These are phyloP conservation scores for Hypoxylon trugodes DNA, from an alignment of 495 filamentous ascomycete species.

Conservation along the genomic window DNA sequence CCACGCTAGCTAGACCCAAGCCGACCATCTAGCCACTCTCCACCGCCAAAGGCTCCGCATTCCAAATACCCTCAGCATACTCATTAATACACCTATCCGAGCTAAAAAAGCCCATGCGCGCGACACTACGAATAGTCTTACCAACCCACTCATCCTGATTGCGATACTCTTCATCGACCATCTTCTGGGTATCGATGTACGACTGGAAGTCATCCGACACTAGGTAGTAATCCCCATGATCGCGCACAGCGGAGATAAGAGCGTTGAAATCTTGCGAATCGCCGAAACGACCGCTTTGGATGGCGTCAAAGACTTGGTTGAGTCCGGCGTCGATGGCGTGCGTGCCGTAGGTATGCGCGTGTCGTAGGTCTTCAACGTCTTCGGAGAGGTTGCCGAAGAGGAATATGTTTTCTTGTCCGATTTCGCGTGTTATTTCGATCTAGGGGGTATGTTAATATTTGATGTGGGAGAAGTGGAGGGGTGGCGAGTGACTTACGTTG, in stretches of 20 bases:
- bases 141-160: constrained; percentile 91
- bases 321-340: constrained; percentile 82
- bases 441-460: constrained; percentile 42
- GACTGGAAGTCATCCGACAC: constrained; percentile 96
- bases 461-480: background rate
- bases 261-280: constrained; percentile 77
- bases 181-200: constrained; percentile 86
- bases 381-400: constrained; percentile 96
- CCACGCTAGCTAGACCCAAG: no score
- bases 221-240: constrained; percentile 96
- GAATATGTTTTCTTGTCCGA: constrained; percentile 96
- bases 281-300: constrained; percentile 80
- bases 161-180: constrained; percentile 90
- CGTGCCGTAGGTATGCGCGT: constrained; percentile 82
- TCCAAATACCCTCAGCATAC: constrained; percentile 98
- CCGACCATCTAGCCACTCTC: constrained; percentile 25
- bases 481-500: constrained; percentile 71
- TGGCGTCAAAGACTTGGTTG: constrained; percentile 80
- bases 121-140: constrained; percentile 87
- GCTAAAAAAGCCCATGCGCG: constrained; percentile 96
- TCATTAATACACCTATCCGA: constrained; percentile 97
- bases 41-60: constrained; percentile 76
- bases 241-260: constrained; percentile 80
- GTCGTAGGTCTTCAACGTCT: constrained; percentile 95
- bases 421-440: constrained; percentile 98